Conservation (phyloP, 441 rosid genomes). For the Omphalea diandra region DNA sequence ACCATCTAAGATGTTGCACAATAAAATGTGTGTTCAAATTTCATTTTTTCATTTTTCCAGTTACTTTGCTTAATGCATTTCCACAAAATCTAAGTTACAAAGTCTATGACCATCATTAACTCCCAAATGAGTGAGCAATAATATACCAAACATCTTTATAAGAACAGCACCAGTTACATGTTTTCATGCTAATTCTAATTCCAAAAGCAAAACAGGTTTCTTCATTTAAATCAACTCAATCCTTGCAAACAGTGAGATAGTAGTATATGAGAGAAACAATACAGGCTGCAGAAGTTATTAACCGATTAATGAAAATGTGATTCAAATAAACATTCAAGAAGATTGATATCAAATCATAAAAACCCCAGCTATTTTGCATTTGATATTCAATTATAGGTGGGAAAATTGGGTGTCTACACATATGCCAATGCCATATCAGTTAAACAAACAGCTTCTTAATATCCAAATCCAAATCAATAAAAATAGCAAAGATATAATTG, state of each 20-base stretch:
- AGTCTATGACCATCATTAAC: background rate
- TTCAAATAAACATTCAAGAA: background rate
- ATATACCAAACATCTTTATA: background rate
- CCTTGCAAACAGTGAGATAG: background rate
- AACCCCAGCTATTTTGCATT: no score
- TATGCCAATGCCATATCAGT: background rate
- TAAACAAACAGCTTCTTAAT: background rate
- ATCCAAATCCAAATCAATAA: background rate
- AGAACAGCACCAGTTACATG: background rate
- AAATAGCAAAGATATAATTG: background rate
- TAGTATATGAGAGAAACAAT: background rate
- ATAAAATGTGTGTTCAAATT: background rate
- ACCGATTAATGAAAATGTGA: background rate
- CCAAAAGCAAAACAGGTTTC: background rate
- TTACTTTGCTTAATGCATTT: background rate
- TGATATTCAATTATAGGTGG: no score
- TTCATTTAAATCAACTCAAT: background rate
- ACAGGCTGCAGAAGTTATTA: constrained; percentile 7
- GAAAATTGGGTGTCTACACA: no score
- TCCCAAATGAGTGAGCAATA: background rate
- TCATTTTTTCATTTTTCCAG: background rate
- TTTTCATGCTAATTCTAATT: background rate
- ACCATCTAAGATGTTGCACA: background rate
- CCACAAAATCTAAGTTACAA: background rate
- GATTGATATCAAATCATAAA: no score